Evolutionary conservation across 1,139 yeast species (phyloP).

Genomic region (Kluyveromyces marxianus): DNA sequence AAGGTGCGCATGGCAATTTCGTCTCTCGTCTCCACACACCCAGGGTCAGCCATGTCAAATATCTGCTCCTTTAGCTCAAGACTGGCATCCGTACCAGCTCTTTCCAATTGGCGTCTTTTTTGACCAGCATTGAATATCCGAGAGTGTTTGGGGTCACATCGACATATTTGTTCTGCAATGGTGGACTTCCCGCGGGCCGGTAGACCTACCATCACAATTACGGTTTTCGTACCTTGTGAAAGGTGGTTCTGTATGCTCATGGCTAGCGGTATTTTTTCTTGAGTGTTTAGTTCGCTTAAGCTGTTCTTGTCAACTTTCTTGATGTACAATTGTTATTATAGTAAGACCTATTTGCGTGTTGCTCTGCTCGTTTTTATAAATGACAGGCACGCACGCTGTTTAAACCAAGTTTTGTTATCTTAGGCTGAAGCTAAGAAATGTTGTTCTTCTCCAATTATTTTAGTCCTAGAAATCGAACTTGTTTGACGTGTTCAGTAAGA

Average conservation of each 20-base stretch:
- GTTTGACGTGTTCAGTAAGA: no score
- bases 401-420: no score
- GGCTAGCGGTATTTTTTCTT: no score
- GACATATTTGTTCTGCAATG: constrained; percentile 7
- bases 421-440: no score
- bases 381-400: no score
- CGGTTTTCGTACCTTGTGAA: constrained; percentile 3
- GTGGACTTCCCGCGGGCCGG: constrained; percentile 12
- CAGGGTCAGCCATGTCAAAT: constrained; percentile 7
- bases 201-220: constrained; percentile 10
- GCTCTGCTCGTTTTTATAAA: no score
- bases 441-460: no score
- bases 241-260: not conserved
- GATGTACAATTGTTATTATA: no score
- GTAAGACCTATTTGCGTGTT: no score
- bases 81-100: not conserved
- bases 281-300: no score
- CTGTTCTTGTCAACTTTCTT: no score
- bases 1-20: constrained; percentile 8
- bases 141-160: constrained; percentile 1
- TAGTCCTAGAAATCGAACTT: no score
- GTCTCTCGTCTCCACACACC: constrained; percentile 6
- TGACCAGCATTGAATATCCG: constrained; percentile 11
- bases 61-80: not conserved
- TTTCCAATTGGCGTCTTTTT: constrained; percentile 6